Percentiles rank a stretch among this genome's conserved stretches.
phyloP scores from a whole-genome alignment of 192 early-diverging fungal genomes.

The Gorgonomyces haynaldii region DNA sequence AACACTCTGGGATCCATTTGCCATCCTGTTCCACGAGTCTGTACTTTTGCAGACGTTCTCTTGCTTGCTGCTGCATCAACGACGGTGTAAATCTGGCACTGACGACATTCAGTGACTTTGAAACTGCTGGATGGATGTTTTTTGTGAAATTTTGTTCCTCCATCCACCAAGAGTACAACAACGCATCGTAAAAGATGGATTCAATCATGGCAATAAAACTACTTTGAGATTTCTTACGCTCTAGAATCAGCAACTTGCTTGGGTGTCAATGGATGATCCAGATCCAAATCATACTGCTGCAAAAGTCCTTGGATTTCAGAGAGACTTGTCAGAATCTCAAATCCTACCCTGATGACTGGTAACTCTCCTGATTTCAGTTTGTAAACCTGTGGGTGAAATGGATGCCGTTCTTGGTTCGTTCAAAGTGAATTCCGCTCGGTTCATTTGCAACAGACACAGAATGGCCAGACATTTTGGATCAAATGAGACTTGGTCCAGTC shows the following conservation, averaged over 20 bases:
- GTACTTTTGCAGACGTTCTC: conserved; percentile 50
- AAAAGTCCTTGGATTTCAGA: conserved; percentile 22
- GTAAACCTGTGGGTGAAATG: conserved; percentile 51
- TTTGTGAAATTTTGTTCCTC: conserved; percentile 72
- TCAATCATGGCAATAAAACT: conserved; percentile 66
- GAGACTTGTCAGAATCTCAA: conserved; percentile 24
- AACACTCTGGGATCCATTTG: conserved; percentile 33
- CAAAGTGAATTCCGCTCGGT: conserved; percentile 39
- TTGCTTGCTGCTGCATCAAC: conserved; percentile 61
- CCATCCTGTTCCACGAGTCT: conserved; percentile 14
- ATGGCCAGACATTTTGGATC: conserved; percentile 60
- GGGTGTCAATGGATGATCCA: conserved; percentile 24
- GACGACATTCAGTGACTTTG: conserved; percentile 56
- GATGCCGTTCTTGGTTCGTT: conserved; percentile 49
- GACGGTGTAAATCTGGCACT: conserved; percentile 56
- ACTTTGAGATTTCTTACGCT: conserved; percentile 26
- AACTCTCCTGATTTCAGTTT: conserved; percentile 43
- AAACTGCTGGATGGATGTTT: conserved; percentile 59
- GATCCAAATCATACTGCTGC: conserved; percentile 27
- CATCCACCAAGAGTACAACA: conserved; percentile 73
- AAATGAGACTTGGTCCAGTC: conserved; percentile 50
- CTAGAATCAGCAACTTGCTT: conserved; percentile 29
- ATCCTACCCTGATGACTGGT: conserved; percentile 53
- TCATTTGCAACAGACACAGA: conserved; percentile 47
- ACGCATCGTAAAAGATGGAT: conserved; percentile 63